Conservation (phyloP, 1,284 basidiomycete species). For the Pterula multifida region DNA sequence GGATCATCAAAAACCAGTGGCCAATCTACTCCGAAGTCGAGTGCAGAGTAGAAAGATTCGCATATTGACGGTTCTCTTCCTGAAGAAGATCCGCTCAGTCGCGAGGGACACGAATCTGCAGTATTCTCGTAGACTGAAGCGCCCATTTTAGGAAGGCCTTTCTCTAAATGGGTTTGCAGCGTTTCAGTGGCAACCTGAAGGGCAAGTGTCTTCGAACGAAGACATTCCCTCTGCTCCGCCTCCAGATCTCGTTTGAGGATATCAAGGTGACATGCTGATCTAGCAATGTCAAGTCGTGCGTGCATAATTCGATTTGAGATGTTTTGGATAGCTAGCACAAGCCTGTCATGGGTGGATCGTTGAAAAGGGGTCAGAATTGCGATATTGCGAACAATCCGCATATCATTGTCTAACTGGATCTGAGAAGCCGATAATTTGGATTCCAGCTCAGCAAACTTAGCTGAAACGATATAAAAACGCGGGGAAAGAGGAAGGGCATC, state of each 20-base stretch:
- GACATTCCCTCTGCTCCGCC: constrained; percentile 61
- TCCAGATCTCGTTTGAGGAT: constrained; percentile 65
- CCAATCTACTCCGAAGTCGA: constrained; percentile 43
- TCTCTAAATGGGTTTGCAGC: constrained; percentile 32
- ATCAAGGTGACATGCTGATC: constrained; percentile 61
- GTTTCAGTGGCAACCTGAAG: constrained; percentile 60
- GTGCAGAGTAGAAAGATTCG: constrained; percentile 55
- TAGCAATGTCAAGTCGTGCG: constrained; percentile 64
- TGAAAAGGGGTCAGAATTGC: constrained; percentile 82
- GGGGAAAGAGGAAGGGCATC: constrained; percentile 27
- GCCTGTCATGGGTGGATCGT: constrained; percentile 65
- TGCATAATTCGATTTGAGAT: constrained; percentile 56
- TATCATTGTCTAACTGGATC: constrained; percentile 53
- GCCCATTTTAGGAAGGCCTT: constrained; percentile 29
- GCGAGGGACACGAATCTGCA: background rate
- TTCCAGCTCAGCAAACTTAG: constrained; percentile 57
- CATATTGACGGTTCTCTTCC: constrained; percentile 35
- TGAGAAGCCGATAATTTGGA: constrained; percentile 43
- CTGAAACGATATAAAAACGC: constrained; percentile 45
- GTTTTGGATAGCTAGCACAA: constrained; percentile 51
- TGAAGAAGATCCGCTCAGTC: constrained; percentile 14
- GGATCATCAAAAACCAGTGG: constrained; percentile 12
- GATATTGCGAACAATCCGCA: constrained; percentile 74
- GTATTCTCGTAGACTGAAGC: constrained; percentile 26
- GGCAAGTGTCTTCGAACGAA: constrained; percentile 55